A percentile compares a stretch with the other conserved stretches of the same genome.
Evolutionary conservation across 768 basidiomycete species (phyloP).

Genomic region (Collybia sordida): DNA sequence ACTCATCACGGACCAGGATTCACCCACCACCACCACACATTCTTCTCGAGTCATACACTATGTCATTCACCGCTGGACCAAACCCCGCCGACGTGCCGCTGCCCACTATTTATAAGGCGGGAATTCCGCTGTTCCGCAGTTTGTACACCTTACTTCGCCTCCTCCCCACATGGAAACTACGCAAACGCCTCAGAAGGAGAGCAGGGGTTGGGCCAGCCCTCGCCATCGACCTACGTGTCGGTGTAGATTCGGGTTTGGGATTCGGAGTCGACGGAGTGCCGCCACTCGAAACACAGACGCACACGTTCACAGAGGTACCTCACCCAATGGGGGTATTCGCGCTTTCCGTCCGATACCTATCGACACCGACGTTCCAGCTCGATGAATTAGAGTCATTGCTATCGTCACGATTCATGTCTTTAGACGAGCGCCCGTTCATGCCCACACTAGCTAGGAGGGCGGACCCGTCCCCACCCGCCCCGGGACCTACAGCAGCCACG

Average conservation of each 20-base stretch:
- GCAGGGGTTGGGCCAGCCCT: slow-evolving; percentile 46
- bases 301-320: slow-evolving; percentile 64
- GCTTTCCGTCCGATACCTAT: slow-evolving; percentile 64
- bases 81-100: slow-evolving; percentile 52
- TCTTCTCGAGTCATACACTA: slow-evolving; percentile 70
- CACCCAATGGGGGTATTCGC: slow-evolving; percentile 67
- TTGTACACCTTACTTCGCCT: slow-evolving; percentile 71
- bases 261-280: slow-evolving; percentile 35
- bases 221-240: slow-evolving; percentile 39
- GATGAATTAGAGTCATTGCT: slow-evolving; percentile 78
- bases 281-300: slow-evolving; percentile 46
- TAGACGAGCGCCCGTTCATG: slow-evolving; percentile 67
- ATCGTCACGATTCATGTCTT: slow-evolving; percentile 69
- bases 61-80: slow-evolving; percentile 40
- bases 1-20: slow-evolving; percentile 59
- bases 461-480: not conserved
- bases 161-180: slow-evolving; percentile 75
- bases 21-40: slow-evolving; percentile 70
- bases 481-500: slow-evolving; percentile 11
- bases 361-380: slow-evolving; percentile 66
- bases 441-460: slow-evolving; percentile 61
- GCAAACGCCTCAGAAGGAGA: slow-evolving; percentile 54
- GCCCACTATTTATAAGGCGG: slow-evolving; percentile 82
- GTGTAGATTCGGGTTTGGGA: too few relatives aligned
- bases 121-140: slow-evolving; percentile 80